Base-by-base conservation (phyloP, 352 stramenopile species). In the Phytophthora vignae region DNA sequence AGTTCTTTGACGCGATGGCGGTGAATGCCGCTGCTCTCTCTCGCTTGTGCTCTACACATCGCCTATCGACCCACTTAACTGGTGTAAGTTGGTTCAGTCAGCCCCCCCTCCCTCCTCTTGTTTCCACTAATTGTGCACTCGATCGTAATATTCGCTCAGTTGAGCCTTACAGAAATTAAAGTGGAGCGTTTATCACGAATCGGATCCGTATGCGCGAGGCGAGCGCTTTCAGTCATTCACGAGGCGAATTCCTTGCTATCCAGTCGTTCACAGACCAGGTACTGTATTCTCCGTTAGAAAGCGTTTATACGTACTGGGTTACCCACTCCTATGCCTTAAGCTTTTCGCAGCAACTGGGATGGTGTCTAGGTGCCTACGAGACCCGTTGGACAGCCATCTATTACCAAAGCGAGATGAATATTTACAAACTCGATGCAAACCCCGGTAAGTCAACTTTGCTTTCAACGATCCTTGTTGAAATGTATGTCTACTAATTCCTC, bases 351-450 rank as follows among this genome's bases (percentile, higher is more conserved):
- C 81, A 90, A 33, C 44, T 88, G 0, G 17, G 22, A 19, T 90
- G 83, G 85, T 63, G 85, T 15, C 31, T 84, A 17, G 55, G 65
- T 1, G 72, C 55, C 9, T 82, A 92, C 44, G 60, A 72, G 11
- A 69, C 76, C 33, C 77, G 83, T n/a, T 92, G 85, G 85, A 74
- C 44, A 60, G 75, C 80, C 1, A 67, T 89, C 11, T 73, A 82
- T 54, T 84, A 74, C 44, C 72, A 74, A 22, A 80, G 74, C 33
- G 85, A 92, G 44, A 65, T 81, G 25, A 75, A 61, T 2, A 61
- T 89, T 11, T 88, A 84, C 31, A 82, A 84, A 15, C 64, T 88
- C 4, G 81, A 89, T 61, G 81, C 73, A 19, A 72, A 88, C 17
- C 73, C 78, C 57, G 83, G 85, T 91, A 68, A 19, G 21, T n/a